These are phyloP conservation scores for Tephrocybe sp. DNA, from an alignment of 768 basidiomycete genomes.

Conservation along the genomic window DNA sequence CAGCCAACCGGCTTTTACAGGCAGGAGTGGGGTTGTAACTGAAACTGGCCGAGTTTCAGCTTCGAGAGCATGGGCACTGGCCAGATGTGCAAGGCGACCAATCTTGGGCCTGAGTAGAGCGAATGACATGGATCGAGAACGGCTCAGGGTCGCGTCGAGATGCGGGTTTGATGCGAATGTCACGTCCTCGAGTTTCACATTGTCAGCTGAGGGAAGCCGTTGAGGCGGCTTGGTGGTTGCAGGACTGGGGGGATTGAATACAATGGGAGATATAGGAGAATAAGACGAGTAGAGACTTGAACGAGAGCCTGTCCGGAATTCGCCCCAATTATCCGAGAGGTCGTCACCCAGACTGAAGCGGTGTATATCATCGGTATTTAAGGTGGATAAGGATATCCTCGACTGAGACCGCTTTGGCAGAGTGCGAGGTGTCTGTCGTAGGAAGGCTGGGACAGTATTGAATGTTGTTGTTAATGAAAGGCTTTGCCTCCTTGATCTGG, in stretches of 20 bases:
- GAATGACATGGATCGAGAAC: conserved; percentile 19
- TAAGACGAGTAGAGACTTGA: conserved; percentile 14
- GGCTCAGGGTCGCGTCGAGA: conserved; percentile 18
- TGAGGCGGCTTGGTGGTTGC: conserved; percentile 1
- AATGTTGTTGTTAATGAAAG: conserved; percentile 7
- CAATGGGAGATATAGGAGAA: conserved; percentile 29
- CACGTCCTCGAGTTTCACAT: conserved; percentile 14
- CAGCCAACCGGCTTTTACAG: conserved; percentile 15
- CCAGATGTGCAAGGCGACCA: conserved; percentile 2
- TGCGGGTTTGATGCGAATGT: conserved; percentile 11
- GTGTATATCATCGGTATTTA: conserved; percentile 24
- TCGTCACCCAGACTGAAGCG: conserved; percentile 21
- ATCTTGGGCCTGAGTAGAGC: conserved; percentile 15
- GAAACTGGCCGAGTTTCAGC: neutral
- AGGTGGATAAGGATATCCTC: conserved; percentile 10
- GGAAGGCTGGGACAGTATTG: neutral
- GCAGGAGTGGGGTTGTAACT: neutral
- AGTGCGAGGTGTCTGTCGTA: conserved; percentile 2
- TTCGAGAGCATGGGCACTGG: neutral
- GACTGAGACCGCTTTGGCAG: conserved; percentile 8
- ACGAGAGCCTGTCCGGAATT: conserved; percentile 6
- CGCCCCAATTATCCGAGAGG: conserved; percentile 22
- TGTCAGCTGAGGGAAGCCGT: conserved; percentile 6
- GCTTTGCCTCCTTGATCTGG: conserved; percentile 3
- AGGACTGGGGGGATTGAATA: conserved; percentile 28